Percentiles rank a stretch among this genome's conserved stretches.
Evolutionary conservation across 2,329 filamentous ascomycete genomes (phyloP).

Genomic region (Aureobasidium melanogenum): DNA sequence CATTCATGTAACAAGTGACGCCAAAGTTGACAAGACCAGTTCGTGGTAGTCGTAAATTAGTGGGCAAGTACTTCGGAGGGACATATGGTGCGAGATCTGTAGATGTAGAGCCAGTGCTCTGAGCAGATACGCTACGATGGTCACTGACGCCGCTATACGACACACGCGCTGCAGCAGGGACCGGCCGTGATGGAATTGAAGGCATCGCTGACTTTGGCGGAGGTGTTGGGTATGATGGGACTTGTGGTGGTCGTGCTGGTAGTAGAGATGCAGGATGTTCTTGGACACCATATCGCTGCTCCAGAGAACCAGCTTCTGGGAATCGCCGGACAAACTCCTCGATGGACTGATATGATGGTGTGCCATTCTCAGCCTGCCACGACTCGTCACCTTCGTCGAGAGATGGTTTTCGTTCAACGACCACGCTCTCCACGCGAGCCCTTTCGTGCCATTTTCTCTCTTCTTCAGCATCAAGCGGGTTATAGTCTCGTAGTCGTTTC

Average conservation of each 20-base stretch:
- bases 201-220: conserved; percentile 31
- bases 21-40: conserved; percentile 74
- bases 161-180: conserved; percentile 47
- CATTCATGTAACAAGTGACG: conserved; percentile 86
- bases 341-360: conserved; percentile 56
- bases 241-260: conserved; percentile 21
- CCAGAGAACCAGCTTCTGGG: conserved; percentile 57
- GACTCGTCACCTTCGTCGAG: conserved; percentile 25
- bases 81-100: conserved; percentile 36
- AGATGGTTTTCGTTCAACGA: conserved; percentile 26
- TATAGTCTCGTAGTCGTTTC: conserved; percentile 50
- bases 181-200: conserved; percentile 51
- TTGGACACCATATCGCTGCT: conserved; percentile 38
- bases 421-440: conserved; percentile 57
- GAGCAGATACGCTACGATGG: conserved; percentile 28
- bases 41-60: conserved; percentile 42
- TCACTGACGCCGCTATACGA: conserved; percentile 79
- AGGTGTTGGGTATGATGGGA: conserved; percentile 23
- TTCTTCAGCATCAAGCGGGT: conserved; percentile 71
- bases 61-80: conserved; percentile 34
- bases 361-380: conserved; percentile 27
- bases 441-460: conserved; percentile 72
- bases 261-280: conserved; percentile 23
- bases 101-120: conserved; percentile 22
- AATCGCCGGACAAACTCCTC: conserved; percentile 80